A percentile compares a stretch with the other conserved stretches of the same genome.
Conservation (phyloP, 495 filamentous ascomycete species). For the Bombardia bombarda region DNA sequence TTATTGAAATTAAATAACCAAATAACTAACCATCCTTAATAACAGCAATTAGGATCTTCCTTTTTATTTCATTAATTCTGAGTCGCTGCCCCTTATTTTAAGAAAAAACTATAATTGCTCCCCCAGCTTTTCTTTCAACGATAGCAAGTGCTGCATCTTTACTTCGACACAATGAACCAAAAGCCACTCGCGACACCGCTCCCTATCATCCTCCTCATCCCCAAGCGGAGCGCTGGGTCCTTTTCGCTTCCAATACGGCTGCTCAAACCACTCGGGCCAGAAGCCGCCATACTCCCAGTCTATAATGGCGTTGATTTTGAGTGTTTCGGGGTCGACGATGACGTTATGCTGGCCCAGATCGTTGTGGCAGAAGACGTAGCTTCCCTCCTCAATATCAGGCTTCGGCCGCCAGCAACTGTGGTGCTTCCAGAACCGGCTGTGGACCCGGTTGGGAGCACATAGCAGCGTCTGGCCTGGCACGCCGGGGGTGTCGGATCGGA, state of each 20-base stretch:
- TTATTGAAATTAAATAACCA: not conserved
- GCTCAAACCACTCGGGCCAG: conserved; percentile 17
- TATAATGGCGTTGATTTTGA: conserved; percentile 25
- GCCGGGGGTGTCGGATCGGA: not conserved
- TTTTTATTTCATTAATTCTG: no score
- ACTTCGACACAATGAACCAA: conserved; percentile 7
- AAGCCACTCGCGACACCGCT: conserved; percentile 7
- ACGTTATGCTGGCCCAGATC: conserved; percentile 25
- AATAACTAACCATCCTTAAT: no score
- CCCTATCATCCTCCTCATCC: conserved; percentile 8
- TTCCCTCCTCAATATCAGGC: not conserved
- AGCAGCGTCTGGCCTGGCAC: conserved; percentile 2
- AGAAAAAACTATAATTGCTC: not conserved
- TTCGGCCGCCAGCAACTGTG: conserved; percentile 1
- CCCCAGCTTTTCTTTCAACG: conserved; percentile 1
- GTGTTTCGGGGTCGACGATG: conserved; percentile 20
- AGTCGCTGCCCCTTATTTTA: no score
- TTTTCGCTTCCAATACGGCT: conserved; percentile 1
- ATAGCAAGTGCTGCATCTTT: not conserved
- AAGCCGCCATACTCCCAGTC: conserved; percentile 34
- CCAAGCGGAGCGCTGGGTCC: conserved; percentile 4
- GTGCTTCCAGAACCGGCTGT: not conserved
- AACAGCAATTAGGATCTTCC: no score
- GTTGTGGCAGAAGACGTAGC: conserved; percentile 28
- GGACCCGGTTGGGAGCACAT: not conserved